phyloP scores from a whole-genome alignment of 768 basidiomycete genomes.

The Russula sp. region DNA sequence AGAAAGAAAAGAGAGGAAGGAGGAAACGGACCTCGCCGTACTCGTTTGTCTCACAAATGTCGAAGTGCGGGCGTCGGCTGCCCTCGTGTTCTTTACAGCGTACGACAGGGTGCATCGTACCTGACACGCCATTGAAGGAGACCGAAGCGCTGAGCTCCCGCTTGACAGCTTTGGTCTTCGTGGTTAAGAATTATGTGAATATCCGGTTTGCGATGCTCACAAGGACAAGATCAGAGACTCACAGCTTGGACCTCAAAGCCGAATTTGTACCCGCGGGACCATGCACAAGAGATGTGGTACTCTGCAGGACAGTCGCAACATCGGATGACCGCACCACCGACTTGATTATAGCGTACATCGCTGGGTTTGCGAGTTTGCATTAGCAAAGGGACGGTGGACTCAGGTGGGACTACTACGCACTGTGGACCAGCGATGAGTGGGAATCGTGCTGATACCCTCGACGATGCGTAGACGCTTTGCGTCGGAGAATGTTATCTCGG shows the following conservation, averaged over 20 bases:
- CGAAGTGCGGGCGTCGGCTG: conserved; percentile 58
- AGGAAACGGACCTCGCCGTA: conserved; percentile 60
- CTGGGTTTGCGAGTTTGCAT: conserved; percentile 33
- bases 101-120: conserved; percentile 19
- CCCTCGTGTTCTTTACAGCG: conserved; percentile 22
- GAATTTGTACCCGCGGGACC: conserved; percentile 74
- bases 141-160: conserved; percentile 58
- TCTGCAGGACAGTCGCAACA: conserved; percentile 78
- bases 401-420: conserved; percentile 37
- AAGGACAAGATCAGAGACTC: conserved; percentile 27
- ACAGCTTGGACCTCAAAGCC: conserved; percentile 90
- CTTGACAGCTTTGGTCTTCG: conserved; percentile 69
- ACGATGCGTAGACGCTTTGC: conserved; percentile 64
- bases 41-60: conserved; percentile 80
- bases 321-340: conserved; percentile 71
- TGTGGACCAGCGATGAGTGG: conserved; percentile 61
- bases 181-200: neutral
- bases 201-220: neutral
- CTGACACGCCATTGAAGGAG: conserved; percentile 58
- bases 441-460: conserved; percentile 76
- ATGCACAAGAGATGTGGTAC: conserved; percentile 89
- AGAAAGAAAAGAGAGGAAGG: neutral
- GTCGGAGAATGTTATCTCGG: conserved; percentile 79
- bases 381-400: neutral
- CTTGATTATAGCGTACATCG: conserved; percentile 63